A percentile compares a stretch with the other conserved stretches of the same genome.
Conservation (phyloP, 1,139 yeast genomes). For the Suhomyces maxii region DNA sequence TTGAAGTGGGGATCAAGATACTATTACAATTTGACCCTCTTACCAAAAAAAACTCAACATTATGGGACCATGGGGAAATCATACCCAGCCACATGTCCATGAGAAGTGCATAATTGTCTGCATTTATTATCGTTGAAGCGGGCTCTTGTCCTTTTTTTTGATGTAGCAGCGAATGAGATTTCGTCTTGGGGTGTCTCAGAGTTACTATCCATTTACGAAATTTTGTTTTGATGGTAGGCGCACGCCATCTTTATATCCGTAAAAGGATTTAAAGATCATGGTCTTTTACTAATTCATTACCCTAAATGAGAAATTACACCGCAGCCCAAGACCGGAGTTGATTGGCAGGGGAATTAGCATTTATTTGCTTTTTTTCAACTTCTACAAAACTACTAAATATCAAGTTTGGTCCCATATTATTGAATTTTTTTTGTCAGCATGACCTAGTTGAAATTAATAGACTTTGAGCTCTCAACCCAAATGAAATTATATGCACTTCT, state of each 20-base stretch:
- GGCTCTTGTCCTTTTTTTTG: background rate
- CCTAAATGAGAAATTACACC: too few species aligned
- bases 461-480: background rate
- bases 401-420: too few species aligned
- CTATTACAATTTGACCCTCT: background rate
- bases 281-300: too few species aligned
- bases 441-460: background rate
- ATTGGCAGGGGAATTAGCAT: too few species aligned
- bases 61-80: background rate
- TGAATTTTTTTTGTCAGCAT: background rate
- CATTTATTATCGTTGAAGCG: background rate
- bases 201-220: conserved; percentile 9
- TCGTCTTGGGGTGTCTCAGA: conserved; percentile 7
- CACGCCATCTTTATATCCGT: background rate
- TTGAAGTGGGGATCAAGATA: too few species aligned
- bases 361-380: too few species aligned
- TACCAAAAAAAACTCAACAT: background rate
- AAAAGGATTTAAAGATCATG: background rate
- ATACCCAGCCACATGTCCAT: conserved; percentile 1
- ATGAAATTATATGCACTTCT: background rate
- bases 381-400: too few species aligned
- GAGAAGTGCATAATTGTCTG: conserved; percentile 4
- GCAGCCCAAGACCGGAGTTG: too few species aligned
- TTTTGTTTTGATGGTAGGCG: background rate
- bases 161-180: too few species aligned